Base-by-base conservation (phyloP, 441 rosid genomes). In the Mallotus japonicus region DNA sequence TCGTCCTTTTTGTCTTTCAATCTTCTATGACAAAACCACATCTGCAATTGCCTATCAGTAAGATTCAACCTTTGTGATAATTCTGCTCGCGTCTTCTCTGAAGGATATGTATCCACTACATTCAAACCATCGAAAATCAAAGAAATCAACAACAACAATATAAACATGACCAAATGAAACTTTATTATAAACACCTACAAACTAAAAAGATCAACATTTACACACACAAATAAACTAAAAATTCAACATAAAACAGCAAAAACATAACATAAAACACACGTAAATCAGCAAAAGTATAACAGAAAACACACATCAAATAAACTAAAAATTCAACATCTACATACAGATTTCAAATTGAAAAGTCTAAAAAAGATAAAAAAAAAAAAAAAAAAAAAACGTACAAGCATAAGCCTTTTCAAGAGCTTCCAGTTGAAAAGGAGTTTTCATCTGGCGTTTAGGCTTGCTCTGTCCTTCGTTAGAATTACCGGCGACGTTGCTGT, bases 21-120 rank as follows among this genome's bases (percentile, higher is more conserved):
- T 70, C 99, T 79, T 83, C 99, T 85, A 84, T 96, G 99, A 71
- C 99, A 96, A 81, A 96, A 96, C 99, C 99, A 96, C 98, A 93
- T 96, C 94, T 92, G 99, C 78, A 96, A 81, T 76, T 96, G 99
- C 85, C 99, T 93, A 83, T 96, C 99, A 67, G 97, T 73, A 50
- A 96, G 87, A 62, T 92, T 92, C 71, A 93, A 86, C 78, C 88
- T 90, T 84, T 86, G 90, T 13, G 99, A 93, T 51, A 96, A 81
- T 73, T 88, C 92, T 11, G 76, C 89, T 64, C 97, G 83, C 78
- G 87, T 81, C n/a, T 86, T 83, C 82, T 96, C 98, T 0, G 97
- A 80, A 4, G 99, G 98, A 69, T 96, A 93, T n/a, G 86, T 85
- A 70, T 92, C 97, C 94, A 76, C 99, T 96, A 81, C 32, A 54